phyloP scores from a whole-genome alignment of 2,329 filamentous ascomycete genomes.

The Helotiales sp. region DNA sequence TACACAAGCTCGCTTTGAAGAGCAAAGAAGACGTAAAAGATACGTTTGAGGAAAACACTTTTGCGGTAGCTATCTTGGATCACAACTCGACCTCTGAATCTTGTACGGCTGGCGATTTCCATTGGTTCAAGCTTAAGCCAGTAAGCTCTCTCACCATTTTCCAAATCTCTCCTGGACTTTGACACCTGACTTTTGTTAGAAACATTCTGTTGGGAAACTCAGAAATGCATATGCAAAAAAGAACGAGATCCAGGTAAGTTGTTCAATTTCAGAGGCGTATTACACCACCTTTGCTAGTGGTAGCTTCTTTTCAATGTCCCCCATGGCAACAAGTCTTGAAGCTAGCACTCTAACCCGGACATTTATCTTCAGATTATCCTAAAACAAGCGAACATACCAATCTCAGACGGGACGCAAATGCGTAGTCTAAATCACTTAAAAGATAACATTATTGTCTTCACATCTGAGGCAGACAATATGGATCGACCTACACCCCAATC shows the following conservation, averaged over 20 bases:
- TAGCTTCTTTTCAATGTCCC: too few relatives aligned
- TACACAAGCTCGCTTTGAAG: neutral
- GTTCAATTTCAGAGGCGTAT: neutral
- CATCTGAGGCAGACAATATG: slow-evolving; percentile 2
- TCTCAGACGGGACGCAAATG: slow-evolving; percentile 8
- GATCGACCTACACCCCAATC: neutral
- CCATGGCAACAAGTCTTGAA: too few relatives aligned
- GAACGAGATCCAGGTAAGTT: neutral
- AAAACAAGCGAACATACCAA: neutral
- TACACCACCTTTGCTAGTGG: neutral
- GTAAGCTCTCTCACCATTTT: neutral
- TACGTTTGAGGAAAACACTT: neutral
- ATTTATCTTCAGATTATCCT: neutral
- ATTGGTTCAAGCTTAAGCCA: neutral
- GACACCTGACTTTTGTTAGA: neutral
- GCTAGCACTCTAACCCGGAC: neutral
- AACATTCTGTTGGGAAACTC: neutral
- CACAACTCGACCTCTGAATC: neutral
- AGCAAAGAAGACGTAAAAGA: neutral
- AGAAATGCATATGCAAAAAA: neutral
- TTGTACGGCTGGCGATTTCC: neutral
- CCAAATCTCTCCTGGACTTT: neutral
- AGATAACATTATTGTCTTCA: slow-evolving; percentile 19
- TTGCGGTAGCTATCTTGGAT: neutral
- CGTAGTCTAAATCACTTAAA: slow-evolving; percentile 7